phyloP scores from a whole-genome alignment of 2,329 filamentous ascomycete species.

The Arthrobotrys sinensis region DNA sequence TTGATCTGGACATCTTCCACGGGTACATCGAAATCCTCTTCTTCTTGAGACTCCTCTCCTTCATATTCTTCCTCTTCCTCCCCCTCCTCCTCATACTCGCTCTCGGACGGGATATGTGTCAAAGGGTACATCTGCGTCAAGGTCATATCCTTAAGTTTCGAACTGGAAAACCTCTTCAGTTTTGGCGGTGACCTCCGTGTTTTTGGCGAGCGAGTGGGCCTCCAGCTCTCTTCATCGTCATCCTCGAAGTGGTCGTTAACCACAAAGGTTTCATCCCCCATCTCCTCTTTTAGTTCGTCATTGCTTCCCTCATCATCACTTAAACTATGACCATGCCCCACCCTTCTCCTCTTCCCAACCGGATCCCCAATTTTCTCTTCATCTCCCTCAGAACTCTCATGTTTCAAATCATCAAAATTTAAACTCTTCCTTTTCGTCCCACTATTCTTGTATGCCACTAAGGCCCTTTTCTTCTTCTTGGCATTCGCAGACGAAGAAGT shows the following conservation, averaged over 20 bases:
- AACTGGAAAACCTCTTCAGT: not conserved
- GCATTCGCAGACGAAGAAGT: slow-evolving; percentile 14
- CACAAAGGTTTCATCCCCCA: slow-evolving; percentile 15
- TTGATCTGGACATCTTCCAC: slow-evolving; percentile 18
- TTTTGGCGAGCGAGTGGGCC: slow-evolving; percentile 40
- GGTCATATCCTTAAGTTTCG: slow-evolving; percentile 22
- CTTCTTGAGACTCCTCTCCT: slow-evolving; percentile 17
- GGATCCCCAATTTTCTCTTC: slow-evolving; percentile 26
- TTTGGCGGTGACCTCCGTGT: slow-evolving; percentile 16
- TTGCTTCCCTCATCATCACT: slow-evolving; percentile 13
- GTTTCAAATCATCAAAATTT: slow-evolving; percentile 32
- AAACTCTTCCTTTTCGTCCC: slow-evolving; percentile 45
- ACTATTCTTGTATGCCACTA: slow-evolving; percentile 25
- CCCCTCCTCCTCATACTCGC: slow-evolving; percentile 50
- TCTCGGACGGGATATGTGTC: slow-evolving; percentile 12
- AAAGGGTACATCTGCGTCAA: slow-evolving; percentile 57
- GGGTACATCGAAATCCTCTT: not conserved
- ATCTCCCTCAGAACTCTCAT: slow-evolving; percentile 15
- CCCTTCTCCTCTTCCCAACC: slow-evolving; percentile 40
- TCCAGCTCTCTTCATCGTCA: slow-evolving; percentile 49
- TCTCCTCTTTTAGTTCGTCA: slow-evolving; percentile 5
- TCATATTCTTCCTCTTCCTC: slow-evolving; percentile 4
- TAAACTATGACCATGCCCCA: not conserved
- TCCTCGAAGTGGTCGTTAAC: slow-evolving; percentile 31
- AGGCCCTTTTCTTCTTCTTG: slow-evolving; percentile 30